A percentile compares a stretch with the other conserved stretches of the same genome.
Conservation (phyloP, 371 early-diverging fungal genomes). For the Rhizomucor pusillus region DNA sequence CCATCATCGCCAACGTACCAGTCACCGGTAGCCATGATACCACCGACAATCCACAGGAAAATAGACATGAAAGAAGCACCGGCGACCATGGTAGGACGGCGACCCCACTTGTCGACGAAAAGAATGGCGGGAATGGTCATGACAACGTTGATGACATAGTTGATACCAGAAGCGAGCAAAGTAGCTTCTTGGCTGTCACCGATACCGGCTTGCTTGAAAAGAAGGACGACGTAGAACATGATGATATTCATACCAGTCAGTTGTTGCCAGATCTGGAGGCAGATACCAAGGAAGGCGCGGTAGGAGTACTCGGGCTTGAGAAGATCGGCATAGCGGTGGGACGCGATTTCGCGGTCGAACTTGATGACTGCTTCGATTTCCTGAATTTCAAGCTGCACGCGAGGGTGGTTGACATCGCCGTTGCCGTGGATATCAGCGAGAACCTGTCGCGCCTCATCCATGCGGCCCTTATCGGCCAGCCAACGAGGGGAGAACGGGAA, state of each 20-base stretch:
- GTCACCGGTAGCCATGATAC: slow-evolving; percentile 30
- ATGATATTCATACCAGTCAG: slow-evolving; percentile 72
- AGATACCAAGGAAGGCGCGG: slow-evolving; percentile 41
- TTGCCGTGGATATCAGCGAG: slow-evolving; percentile 69
- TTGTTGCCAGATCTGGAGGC: slow-evolving; percentile 67
- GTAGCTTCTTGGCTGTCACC: slow-evolving; percentile 30
- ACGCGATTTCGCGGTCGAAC: slow-evolving; percentile 64
- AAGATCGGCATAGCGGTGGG: slow-evolving; percentile 68
- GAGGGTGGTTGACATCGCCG: slow-evolving; percentile 48
- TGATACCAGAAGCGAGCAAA: slow-evolving; percentile 62
- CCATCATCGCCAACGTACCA: slow-evolving; percentile 14
- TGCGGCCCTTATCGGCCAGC: slow-evolving; percentile 63
- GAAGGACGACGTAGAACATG: slow-evolving; percentile 68
- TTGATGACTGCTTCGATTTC: slow-evolving; percentile 66
- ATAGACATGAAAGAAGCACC: slow-evolving; percentile 13
- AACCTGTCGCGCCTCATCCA: slow-evolving; percentile 66
- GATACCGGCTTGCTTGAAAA: slow-evolving; percentile 64
- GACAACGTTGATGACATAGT: slow-evolving; percentile 62
- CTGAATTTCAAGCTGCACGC: slow-evolving; percentile 53
- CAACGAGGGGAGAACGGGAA: slow-evolving; percentile 89
- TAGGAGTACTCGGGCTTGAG: slow-evolving; percentile 52
- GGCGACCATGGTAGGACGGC: slow-evolving; percentile 5
- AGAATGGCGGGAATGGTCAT: slow-evolving; percentile 70
- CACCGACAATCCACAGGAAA: slow-evolving; percentile 32
- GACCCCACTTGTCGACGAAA: slow-evolving; percentile 29